Conservation (phyloP, 768 basidiomycete species). For the Mycena epipterygia region DNA sequence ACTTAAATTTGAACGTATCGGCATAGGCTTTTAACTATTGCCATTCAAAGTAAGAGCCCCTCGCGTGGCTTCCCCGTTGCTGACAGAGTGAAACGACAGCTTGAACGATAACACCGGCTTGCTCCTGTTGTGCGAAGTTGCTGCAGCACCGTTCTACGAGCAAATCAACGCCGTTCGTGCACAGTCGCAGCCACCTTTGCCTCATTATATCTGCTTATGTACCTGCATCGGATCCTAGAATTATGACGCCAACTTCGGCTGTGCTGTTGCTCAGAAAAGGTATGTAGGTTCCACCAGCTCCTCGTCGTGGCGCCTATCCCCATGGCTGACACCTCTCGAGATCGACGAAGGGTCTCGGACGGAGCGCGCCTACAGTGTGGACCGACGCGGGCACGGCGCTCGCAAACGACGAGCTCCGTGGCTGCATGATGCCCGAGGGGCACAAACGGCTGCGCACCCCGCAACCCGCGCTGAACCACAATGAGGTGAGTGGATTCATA, state of each 20-base stretch:
- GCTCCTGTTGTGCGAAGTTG: conserved; percentile 10
- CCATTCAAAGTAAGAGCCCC: neutral
- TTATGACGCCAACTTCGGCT: conserved; percentile 6
- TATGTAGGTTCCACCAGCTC: neutral
- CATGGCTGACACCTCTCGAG: neutral
- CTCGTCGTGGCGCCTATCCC: neutral
- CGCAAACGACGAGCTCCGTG: neutral
- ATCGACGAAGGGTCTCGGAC: conserved; percentile 19
- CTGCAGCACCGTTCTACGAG: conserved; percentile 9
- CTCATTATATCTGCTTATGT: neutral
- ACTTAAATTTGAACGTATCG: neutral
- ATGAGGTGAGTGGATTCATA: neutral
- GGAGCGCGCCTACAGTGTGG: conserved; percentile 14
- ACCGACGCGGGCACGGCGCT: neutral
- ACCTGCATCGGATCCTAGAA: neutral
- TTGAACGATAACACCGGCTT: conserved; percentile 12
- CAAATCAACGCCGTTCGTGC: neutral
- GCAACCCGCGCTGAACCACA: neutral
- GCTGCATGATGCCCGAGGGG: conserved; percentile 18
- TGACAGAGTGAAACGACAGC: neutral
- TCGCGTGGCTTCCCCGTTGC: neutral
- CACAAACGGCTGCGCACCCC: neutral
- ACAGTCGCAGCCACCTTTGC: too few relatives aligned
- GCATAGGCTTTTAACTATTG: conserved; percentile 21
- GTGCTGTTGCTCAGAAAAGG: conserved; percentile 2